Evolutionary conservation across 192 early-diverging fungal genomes (phyloP), one percentile per base, ranked within the genome.

Genomic region (Coemansia sp.): DNA sequence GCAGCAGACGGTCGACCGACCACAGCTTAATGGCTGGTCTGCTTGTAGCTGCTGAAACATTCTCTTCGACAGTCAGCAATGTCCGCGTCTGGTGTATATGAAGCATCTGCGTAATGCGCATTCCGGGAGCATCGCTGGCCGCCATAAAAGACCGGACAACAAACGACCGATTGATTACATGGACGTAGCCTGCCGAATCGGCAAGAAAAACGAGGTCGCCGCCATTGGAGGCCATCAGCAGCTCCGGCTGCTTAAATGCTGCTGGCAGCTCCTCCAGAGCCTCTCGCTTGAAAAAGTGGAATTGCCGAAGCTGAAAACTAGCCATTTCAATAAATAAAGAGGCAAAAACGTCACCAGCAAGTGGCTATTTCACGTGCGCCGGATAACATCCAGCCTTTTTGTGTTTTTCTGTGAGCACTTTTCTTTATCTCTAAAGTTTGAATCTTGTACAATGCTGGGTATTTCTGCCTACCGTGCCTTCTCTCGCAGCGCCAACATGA

Each of bases 91-190:
- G 82, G 53, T 85, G 87, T 48, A 93, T 73, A 51, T 88, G 86
- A 52, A 88, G 81, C 77, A 97, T 73, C 55, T 95, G 93, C 0
- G 90, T 88, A 31, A 97, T 83, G 43, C 83, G 81, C 21, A 83
- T 81, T 17, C 80, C 79, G 10, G 83, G 72, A 17, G 77, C 76
- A 8, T 85, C 86, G 37, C 70, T 56, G 40, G 60, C 40, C 3
- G 68, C 66, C 17, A 83, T 49, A 58, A 90, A 88, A 20, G 84
- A 82, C 47, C 81, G 82, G 11, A 81, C 81, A 23, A 83, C 79
- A 42, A 90, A 82, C 11, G 61, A 50, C 38, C 82, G 79, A 57
- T 88, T 86, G 57, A 87, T 77, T 47, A 89, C 81, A 66, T 88
- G 84, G 5, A 92, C 58, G 38, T 46, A 58, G 30, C 76, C 70